Conservation (phyloP, 2,329 filamentous ascomycete genomes). For the Colletotrichum brevisporum region DNA sequence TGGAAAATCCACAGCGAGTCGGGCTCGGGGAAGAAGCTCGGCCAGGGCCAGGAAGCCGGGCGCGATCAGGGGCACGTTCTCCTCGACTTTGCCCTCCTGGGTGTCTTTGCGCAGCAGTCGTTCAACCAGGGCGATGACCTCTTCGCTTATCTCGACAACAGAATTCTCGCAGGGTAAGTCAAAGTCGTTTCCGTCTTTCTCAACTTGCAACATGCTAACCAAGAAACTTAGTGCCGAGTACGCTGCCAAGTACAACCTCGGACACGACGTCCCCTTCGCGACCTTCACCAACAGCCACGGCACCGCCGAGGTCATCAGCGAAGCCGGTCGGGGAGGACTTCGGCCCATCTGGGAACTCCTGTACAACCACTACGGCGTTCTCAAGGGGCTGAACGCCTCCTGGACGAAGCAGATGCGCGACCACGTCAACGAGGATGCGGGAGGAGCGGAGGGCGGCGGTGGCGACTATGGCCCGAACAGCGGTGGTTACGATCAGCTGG, state of each 20-base stretch:
- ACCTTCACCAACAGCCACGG: conserved; percentile 56
- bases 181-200: conserved; percentile 4
- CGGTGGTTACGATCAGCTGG: conserved; percentile 58
- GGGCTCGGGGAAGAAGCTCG: conserved; percentile 48
- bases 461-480: conserved; percentile 57
- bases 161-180: conserved; percentile 52
- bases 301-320: conserved; percentile 51
- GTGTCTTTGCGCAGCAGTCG: conserved; percentile 56
- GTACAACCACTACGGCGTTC: conserved; percentile 54
- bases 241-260: conserved; percentile 57
- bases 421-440: conserved; percentile 48
- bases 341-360: conserved; percentile 57
- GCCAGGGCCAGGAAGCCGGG: conserved; percentile 58
- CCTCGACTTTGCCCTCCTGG: conserved; percentile 56
- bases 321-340: conserved; percentile 48
- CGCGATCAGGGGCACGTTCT: conserved; percentile 61
- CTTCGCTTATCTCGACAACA: conserved; percentile 51
- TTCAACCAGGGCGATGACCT: conserved; percentile 60
- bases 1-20: conserved; percentile 49
- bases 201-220: conserved; percentile 1
- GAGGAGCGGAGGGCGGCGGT: conserved; percentile 59
- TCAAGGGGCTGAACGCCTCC: conserved; percentile 54
- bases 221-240: conserved; percentile 51
- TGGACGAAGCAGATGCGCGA: conserved; percentile 56
- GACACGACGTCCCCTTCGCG: conserved; percentile 58